Evolutionary conservation across 2,329 filamentous ascomycete species (phyloP), one percentile per base, ranked within the genome.

Genomic region (Fusarium liriodendri): DNA sequence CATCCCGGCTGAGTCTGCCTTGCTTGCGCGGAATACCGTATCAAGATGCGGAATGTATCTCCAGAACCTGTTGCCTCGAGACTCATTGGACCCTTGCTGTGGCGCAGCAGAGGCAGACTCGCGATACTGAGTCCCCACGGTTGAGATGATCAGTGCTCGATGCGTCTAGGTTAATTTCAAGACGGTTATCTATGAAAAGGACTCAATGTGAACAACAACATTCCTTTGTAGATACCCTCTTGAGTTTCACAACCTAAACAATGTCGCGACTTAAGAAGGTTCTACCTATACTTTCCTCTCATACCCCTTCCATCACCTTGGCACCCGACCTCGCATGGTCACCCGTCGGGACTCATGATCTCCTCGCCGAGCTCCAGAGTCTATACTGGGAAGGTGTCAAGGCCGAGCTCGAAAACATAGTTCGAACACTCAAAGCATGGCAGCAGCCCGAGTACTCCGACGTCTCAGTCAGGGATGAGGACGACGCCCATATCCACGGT

Each of bases 321-420:
- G 62, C 60, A 7, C 74, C 71, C 9, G 69, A 75, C 22, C 63
- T 75, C 35, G 38, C 74, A 13, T 75, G 74, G 72, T 42, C 64
- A 11, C 50, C 45, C 0, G n/a, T 69, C 16, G 72, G 69, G 2
- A 59, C 63, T 11, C 72, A 73, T 9, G 61, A 75, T 62, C n/a
- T 72, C 27, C 62, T 75, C 33, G 45, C 47, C 6, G 74, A 76
- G 16, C 70, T 76, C 6, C 57, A 76, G 27, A 63, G 16, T 5
- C 22, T 76, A 5, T 76, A 76, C 52, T 76, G 74, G 74, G 71
- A 76, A 35, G 74, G 74, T 1, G 72, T 76, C 54, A 71, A 71
- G 16, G 65, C 64, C 1, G 74, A 76, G 54, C 74, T 76, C 20
- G 74, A 76, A 50, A 76, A 76, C 45, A 76, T 76, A 25, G 57